Conservation (phyloP, 164 flowering plant species). For the Stephania cephalantha region DNA sequence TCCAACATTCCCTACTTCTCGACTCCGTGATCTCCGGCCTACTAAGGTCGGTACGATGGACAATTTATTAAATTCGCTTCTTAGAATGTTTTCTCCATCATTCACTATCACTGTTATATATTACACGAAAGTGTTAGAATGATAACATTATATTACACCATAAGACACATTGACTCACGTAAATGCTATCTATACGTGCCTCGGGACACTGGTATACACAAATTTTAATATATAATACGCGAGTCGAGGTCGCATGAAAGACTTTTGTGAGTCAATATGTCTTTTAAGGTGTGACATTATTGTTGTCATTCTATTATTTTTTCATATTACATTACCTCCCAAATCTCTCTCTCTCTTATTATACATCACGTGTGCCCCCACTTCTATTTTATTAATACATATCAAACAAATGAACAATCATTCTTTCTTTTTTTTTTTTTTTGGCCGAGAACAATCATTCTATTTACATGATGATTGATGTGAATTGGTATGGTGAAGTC, state of each 20-base stretch:
- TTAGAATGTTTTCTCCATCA: not conserved
- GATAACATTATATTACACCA: too few species aligned
- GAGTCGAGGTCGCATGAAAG: too few species aligned
- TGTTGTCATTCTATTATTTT: too few species aligned
- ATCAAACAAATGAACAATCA: not conserved
- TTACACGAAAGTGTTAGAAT: not conserved
- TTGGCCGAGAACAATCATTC: not conserved
- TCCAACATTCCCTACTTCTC: not conserved
- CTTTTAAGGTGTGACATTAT: too few species aligned
- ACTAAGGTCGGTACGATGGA: not conserved
- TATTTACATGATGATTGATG: not conserved
- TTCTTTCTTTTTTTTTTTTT: not conserved
- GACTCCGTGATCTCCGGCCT: constrained; percentile 1
- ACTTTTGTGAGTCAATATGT: too few species aligned
- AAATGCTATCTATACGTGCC: too few species aligned
- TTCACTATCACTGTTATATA: not conserved
- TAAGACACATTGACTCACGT: too few species aligned
- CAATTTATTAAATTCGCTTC: not conserved
- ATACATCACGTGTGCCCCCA: not conserved
- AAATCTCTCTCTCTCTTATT: not conserved
- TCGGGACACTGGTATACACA: too few species aligned
- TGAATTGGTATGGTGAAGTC: too few species aligned
- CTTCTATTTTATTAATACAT: not conserved
- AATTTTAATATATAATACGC: too few species aligned
- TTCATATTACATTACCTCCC: not conserved